phyloP scores from a whole-genome alignment of 2,329 filamentous ascomycete species.

The Diaporthe sp. region DNA sequence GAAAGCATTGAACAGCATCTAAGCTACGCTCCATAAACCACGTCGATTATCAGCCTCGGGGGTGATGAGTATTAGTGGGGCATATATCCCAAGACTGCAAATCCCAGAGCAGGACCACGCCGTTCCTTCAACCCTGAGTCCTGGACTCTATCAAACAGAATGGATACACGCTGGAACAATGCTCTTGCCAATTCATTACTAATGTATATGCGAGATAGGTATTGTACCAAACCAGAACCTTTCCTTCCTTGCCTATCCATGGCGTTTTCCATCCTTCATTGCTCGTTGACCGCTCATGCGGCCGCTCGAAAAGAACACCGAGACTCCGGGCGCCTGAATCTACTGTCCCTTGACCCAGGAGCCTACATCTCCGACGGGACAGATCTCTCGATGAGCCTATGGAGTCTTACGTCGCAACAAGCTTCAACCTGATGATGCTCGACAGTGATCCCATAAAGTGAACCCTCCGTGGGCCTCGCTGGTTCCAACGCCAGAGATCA shows the following conservation, averaged over 20 bases:
- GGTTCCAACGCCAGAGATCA: background rate
- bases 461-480: background rate
- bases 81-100: background rate
- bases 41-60: background rate
- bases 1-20: background rate
- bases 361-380: background rate
- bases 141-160: background rate
- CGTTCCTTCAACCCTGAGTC: background rate
- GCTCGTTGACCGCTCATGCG: background rate
- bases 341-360: background rate
- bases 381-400: background rate
- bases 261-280: slow-evolving; percentile 1
- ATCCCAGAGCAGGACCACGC: background rate
- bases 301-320: background rate
- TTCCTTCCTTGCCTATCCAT: slow-evolving; percentile 9
- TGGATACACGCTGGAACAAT: slow-evolving; percentile 18
- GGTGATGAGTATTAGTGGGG: background rate
- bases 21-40: background rate
- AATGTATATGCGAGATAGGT: slow-evolving; percentile 27
- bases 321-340: background rate
- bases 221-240: slow-evolving; percentile 17
- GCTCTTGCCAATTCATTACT: slow-evolving; percentile 27
- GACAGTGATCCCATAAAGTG: background rate
- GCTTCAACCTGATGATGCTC: background rate
- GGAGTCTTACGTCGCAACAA: background rate